Conservation (phyloP, 306 rosid genomes). For the Erythrophleum fordii region DNA sequence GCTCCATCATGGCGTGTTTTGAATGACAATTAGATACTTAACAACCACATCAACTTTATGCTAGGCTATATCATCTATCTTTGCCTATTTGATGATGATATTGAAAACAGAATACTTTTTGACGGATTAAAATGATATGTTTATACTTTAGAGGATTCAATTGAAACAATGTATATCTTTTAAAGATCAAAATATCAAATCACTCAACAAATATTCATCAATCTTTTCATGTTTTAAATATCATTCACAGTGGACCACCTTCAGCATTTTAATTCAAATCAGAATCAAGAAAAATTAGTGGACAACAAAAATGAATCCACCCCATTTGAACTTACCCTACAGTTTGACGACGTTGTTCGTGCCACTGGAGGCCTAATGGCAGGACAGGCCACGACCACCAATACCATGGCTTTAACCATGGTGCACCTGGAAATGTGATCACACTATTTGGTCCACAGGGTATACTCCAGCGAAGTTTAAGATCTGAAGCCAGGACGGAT, state of each 20-base stretch:
- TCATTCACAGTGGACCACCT: not conserved
- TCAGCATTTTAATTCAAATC: not conserved
- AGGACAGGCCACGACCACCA: conserved; percentile 99
- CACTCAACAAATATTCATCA: not conserved
- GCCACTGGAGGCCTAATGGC: conserved; percentile 94
- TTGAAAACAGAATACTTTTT: too few relatives aligned
- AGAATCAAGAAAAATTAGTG: not conserved
- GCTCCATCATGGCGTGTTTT: too few relatives aligned
- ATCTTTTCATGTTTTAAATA: not conserved
- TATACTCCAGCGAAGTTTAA: conserved; percentile 82
- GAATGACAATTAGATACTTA: too few relatives aligned
- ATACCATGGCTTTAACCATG: conserved; percentile 99
- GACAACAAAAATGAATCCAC: not conserved
- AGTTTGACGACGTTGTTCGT: conserved; percentile 69
- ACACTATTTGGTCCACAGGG: conserved; percentile 99
- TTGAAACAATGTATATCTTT: too few relatives aligned
- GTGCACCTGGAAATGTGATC: conserved; percentile 88
- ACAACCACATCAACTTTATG: too few relatives aligned
- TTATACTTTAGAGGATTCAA: too few relatives aligned
- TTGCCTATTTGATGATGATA: too few relatives aligned
- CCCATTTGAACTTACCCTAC: conserved; percentile 60
- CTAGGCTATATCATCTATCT: too few relatives aligned
- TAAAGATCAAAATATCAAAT: too few relatives aligned
- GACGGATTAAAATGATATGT: too few relatives aligned
- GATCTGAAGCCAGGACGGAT: conserved; percentile 49